Conservation (phyloP, 1,284 basidiomycete genomes). For the Cutaneotrichosporon spelunceum region DNA sequence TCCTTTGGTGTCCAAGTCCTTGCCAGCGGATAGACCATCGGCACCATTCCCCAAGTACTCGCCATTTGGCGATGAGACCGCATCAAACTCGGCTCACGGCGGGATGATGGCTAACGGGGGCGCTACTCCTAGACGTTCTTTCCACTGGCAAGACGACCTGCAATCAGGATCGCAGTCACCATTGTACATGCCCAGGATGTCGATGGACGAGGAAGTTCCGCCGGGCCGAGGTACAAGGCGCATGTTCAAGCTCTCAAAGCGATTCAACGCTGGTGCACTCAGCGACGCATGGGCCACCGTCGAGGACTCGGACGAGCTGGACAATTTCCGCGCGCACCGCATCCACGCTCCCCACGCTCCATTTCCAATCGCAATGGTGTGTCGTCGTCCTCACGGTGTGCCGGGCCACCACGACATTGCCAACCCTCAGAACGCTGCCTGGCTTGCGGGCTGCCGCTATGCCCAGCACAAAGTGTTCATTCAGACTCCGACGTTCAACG, state of each 20-base stretch:
- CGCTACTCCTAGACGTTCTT: background rate
- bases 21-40: background rate
- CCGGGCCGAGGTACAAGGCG: constrained; percentile 43
- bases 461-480: constrained; percentile 70
- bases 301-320: constrained; percentile 54
- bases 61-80: constrained; percentile 2
- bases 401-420: constrained; percentile 56
- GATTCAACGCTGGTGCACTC: constrained; percentile 53
- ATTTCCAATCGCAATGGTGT: constrained; percentile 70
- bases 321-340: constrained; percentile 58
- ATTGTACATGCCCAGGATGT: constrained; percentile 16
- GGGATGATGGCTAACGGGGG: background rate
- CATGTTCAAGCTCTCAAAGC: constrained; percentile 49
- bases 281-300: constrained; percentile 54
- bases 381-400: constrained; percentile 64
- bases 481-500: constrained; percentile 73
- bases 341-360: constrained; percentile 61
- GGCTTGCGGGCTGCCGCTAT: constrained; percentile 68
- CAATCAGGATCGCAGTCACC: constrained; percentile 13
- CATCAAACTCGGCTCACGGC: background rate
- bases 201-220: constrained; percentile 27
- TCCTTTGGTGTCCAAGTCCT: background rate
- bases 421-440: constrained; percentile 70
- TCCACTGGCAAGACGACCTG: constrained; percentile 14
- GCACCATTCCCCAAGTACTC: background rate